Base-by-base conservation (phyloP, 768 basidiomycete genomes). In the Lentinula raphanica region DNA sequence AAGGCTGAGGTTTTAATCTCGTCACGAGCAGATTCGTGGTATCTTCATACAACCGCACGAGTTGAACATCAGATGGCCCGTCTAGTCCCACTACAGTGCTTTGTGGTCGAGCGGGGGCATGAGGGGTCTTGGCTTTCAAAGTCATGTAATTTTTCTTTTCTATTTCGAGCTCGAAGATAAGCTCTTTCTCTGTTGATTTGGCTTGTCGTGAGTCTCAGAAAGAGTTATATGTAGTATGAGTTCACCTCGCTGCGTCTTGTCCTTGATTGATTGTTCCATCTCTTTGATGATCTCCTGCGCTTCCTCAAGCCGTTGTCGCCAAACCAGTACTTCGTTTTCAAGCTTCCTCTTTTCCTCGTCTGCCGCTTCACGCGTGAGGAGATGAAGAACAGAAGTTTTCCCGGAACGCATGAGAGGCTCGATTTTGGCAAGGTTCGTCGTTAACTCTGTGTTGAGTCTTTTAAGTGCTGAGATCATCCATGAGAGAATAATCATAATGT, bases 21-120 rank as follows among this genome's bases (percentile, higher is more conserved):
- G 82, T 76, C 23, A 95, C 79, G 38, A 91, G 76, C 23, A 95
- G 72, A 64, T 93, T 91, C 1, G 91, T 92, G 62, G 92, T 70
- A 65, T 94, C 92, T 69, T 94, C 92, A 67, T 96, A 96, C 60
- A 95, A 81, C 51, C 77, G 77, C 63, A 93, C 78, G 42, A 87
- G 79, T 65, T 79, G 74, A 3, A 74, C 72, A 62, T 83, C 79
- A 66, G 85, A 85, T 5, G 82, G 82, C 61, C 87, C 84, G 23
- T 83, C 77, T 45, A 69, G 56, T 21, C 74, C 72, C 17, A 76
- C 63, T 1, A 74, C 64, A 27, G 60, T 63, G 19, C 67, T 42
- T 13, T 76, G 73, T 51, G 71, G 61, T 50, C 74, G 51, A 21
- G 72, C 71, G 21, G 77, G 69, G 17, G 69, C 65, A 29, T 79